These are phyloP conservation scores for Fomitopsis schrenkii DNA, from an alignment of 1,284 basidiomycete genomes.

Conservation along the genomic window DNA sequence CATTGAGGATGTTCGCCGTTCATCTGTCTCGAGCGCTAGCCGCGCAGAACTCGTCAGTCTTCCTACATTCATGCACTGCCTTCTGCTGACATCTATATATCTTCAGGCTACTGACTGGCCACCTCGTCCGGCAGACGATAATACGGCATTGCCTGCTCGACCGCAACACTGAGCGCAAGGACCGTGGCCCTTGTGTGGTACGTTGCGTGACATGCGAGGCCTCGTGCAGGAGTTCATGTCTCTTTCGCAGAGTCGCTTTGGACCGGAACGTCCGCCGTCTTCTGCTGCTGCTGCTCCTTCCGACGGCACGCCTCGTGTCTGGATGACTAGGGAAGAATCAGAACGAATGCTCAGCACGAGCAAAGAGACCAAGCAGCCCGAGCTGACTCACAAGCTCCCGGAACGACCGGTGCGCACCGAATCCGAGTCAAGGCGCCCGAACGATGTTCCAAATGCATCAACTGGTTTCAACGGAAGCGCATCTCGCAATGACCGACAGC, in stretches of 20 bases:
- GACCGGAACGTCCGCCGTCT: background rate
- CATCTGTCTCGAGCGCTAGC: background rate
- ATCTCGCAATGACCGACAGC: background rate
- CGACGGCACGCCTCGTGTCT: background rate
- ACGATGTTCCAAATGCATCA: background rate
- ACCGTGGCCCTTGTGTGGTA: conserved; percentile 2
- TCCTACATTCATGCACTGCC: background rate
- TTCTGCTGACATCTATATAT: background rate
- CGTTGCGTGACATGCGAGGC: background rate
- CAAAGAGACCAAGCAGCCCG: background rate
- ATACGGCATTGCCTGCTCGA: background rate
- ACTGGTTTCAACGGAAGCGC: background rate
- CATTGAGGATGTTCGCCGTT: background rate
- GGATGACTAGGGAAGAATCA: conserved; percentile 2
- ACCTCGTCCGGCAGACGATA: background rate
- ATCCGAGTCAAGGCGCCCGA: background rate
- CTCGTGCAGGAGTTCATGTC: background rate
- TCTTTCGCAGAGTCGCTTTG: conserved; percentile 2
- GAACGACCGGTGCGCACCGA: background rate
- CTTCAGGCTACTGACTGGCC: background rate
- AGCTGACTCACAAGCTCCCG: background rate
- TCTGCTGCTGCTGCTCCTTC: background rate
- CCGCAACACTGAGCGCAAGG: background rate
- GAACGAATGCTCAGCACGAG: background rate
- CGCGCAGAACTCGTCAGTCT: background rate